These are phyloP conservation scores for Pisolithus albus DNA, from an alignment of 768 basidiomycete genomes.

Conservation along the genomic window DNA sequence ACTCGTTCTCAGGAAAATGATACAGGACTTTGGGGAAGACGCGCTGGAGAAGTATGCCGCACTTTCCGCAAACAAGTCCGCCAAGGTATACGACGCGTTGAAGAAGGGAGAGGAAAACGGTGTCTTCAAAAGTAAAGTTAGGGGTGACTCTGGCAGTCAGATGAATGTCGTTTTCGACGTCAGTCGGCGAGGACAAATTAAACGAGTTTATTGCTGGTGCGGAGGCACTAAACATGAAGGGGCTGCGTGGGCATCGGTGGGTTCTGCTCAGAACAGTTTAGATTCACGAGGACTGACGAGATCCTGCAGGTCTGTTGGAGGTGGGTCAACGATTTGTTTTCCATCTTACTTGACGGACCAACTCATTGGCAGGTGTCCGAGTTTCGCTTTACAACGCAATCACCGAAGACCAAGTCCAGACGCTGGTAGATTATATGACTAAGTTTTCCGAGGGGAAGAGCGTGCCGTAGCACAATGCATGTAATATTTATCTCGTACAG, in stretches of 20 bases:
- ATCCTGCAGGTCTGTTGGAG: conserved; percentile 47
- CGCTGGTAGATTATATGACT: conserved; percentile 51
- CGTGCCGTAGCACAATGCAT: background rate
- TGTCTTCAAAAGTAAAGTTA: conserved; percentile 64
- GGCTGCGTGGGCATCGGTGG: conserved; percentile 88
- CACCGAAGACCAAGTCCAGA: conserved; percentile 64
- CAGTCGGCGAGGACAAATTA: conserved; percentile 62
- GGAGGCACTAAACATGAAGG: conserved; percentile 71
- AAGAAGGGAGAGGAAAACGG: conserved; percentile 66
- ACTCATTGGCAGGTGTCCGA: conserved; percentile 51
- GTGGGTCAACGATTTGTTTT: conserved; percentile 15
- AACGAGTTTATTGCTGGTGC: conserved; percentile 76
- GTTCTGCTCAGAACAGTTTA: conserved; percentile 24
- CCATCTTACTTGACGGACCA: background rate
- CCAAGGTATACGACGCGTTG: conserved; percentile 68
- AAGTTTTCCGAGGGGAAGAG: conserved; percentile 36
- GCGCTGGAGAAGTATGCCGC: conserved; percentile 56
- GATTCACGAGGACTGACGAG: conserved; percentile 7
- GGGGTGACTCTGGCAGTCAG: conserved; percentile 74
- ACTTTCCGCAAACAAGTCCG: conserved; percentile 65
- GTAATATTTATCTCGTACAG: too few relatives aligned
- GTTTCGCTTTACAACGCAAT: conserved; percentile 88
- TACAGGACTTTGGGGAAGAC: conserved; percentile 24
- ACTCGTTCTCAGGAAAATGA: conserved; percentile 71
- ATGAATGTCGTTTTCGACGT: conserved; percentile 94